These are phyloP conservation scores for Hypoxylon rickii DNA, from an alignment of 495 filamentous ascomycete genomes.

Conservation along the genomic window DNA sequence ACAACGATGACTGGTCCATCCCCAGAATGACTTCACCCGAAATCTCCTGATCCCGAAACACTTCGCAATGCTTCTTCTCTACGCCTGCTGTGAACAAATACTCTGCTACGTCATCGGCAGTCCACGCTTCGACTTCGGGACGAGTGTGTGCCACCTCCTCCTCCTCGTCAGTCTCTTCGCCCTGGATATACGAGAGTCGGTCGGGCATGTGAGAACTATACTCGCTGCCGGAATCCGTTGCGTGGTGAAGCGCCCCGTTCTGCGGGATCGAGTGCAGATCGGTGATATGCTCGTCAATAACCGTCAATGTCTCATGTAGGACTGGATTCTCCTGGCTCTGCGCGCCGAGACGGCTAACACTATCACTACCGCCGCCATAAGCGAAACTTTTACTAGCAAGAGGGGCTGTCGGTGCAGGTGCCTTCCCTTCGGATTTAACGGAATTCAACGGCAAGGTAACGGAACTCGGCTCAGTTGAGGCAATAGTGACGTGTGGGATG, in stretches of 20 bases:
- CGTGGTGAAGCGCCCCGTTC: slow-evolving; percentile 52
- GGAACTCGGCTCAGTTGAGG: slow-evolving; percentile 33
- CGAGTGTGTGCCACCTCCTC: slow-evolving; percentile 59
- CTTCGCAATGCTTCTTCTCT: slow-evolving; percentile 82
- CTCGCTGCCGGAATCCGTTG: slow-evolving; percentile 86
- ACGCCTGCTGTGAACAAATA: slow-evolving; percentile 81
- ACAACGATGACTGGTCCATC: slow-evolving; percentile 91
- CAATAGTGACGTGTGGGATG: slow-evolving; percentile 15
- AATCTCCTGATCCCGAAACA: slow-evolving; percentile 96
- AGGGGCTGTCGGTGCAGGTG: slow-evolving; percentile 19
- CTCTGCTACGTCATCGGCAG: slow-evolving; percentile 76
- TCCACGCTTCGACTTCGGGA: slow-evolving; percentile 74
- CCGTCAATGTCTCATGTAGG: slow-evolving; percentile 94
- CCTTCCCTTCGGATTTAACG: slow-evolving; percentile 38
- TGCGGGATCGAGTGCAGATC: slow-evolving; percentile 78
- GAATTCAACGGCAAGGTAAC: slow-evolving; percentile 48
- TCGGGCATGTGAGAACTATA: slow-evolving; percentile 80
- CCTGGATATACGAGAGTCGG: slow-evolving; percentile 85
- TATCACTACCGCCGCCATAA: slow-evolving; percentile 22
- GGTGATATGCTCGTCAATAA: slow-evolving; percentile 98
- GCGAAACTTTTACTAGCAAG: slow-evolving; percentile 28
- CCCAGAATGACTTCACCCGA: slow-evolving; percentile 88
- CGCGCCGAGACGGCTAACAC: slow-evolving; percentile 36
- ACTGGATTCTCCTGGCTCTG: slow-evolving; percentile 70
- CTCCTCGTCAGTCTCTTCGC: slow-evolving; percentile 82